Percentiles rank a stretch among this genome's conserved stretches.
Evolutionary conservation across 225 moss, liverwort and hornwort genomes (phyloP).

Genomic region (Marchantia polymorpha): DNA sequence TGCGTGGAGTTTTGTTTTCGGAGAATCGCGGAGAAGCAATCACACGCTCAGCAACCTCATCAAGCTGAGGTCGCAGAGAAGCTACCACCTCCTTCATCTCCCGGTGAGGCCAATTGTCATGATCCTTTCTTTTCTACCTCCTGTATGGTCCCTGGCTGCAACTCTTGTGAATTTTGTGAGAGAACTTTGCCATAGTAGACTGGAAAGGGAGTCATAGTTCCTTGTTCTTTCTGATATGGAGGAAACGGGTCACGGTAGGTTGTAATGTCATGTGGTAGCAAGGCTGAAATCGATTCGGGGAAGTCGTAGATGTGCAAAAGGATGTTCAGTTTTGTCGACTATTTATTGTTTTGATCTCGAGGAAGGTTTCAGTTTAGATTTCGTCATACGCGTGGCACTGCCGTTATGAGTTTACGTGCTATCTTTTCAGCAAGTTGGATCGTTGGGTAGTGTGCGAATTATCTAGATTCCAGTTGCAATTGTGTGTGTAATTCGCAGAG

Average conservation of each 20-base stretch:
- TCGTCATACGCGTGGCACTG: too few species aligned
- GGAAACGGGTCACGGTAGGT: not conserved
- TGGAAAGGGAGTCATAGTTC: not conserved
- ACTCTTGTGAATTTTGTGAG: not conserved
- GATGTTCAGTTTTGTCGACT: not conserved
- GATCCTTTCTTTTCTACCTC: not conserved
- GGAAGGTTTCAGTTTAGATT: too few species aligned
- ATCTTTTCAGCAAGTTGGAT: not conserved
- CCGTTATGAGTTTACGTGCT: too few species aligned
- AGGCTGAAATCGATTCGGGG: not conserved
- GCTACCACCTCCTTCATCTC: constrained; percentile 5
- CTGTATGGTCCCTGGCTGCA: too few species aligned
- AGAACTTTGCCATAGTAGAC: not conserved
- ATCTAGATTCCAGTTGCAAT: not conserved
- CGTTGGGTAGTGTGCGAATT: not conserved
- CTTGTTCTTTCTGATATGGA: not conserved
- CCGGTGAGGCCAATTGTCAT: not conserved
- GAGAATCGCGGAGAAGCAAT: constrained; percentile 36
- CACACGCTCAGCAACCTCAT: not conserved
- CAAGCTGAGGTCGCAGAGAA: not conserved
- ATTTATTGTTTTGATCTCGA: too few species aligned
- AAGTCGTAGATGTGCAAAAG: not conserved
- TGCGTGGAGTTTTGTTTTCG: constrained; percentile 42
- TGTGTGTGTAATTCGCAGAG: not conserved
- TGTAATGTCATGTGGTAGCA: not conserved